Percentiles rank a stretch among this genome's conserved stretches.
Evolutionary conservation across 768 basidiomycete species (phyloP).

Genomic region (Rhizopogon rudus): DNA sequence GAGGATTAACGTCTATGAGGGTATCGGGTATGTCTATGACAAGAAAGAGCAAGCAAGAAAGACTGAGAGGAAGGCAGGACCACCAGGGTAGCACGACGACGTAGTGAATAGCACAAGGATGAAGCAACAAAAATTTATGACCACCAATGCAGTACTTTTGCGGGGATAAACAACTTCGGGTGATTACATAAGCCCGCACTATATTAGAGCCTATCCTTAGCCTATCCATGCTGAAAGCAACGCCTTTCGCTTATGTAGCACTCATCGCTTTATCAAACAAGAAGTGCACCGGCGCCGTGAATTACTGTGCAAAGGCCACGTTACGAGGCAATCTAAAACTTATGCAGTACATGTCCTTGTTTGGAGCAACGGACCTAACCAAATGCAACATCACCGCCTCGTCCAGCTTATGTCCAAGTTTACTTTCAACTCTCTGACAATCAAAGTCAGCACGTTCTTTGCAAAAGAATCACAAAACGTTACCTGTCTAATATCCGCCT

Average conservation of each 20-base stretch:
- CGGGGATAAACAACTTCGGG: slow-evolving; percentile 27
- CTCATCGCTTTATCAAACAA: not conserved
- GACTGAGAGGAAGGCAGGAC: slow-evolving; percentile 11
- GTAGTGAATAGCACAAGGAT: slow-evolving; percentile 3
- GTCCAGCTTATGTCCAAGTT: slow-evolving; percentile 50
- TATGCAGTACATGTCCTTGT: slow-evolving; percentile 97
- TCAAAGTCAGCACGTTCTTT: slow-evolving; percentile 8
- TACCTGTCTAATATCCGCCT: slow-evolving; percentile 78
- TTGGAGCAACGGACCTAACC: slow-evolving; percentile 91
- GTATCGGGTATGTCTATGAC: slow-evolving; percentile 32
- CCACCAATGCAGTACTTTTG: slow-evolving; percentile 10
- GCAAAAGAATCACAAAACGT: slow-evolving; percentile 8
- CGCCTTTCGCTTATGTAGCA: not conserved
- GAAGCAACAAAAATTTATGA: slow-evolving; percentile 4
- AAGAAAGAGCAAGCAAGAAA: slow-evolving; percentile 18
- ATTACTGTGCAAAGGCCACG: slow-evolving; percentile 30
- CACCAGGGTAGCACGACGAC: slow-evolving; percentile 7
- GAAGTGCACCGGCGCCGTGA: not conserved
- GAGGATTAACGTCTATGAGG: slow-evolving; percentile 22
- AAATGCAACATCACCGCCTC: slow-evolving; percentile 55
- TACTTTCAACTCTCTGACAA: slow-evolving; percentile 65
- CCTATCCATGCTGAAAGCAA: not conserved
- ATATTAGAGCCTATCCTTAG: slow-evolving; percentile 21
- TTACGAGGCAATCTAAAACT: slow-evolving; percentile 68
- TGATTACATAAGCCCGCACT: slow-evolving; percentile 27